Percentiles rank a stretch among this genome's conserved stretches.
phyloP scores from a whole-genome alignment of 108 stramenopile genomes.

The Nannochloropsis salina region DNA sequence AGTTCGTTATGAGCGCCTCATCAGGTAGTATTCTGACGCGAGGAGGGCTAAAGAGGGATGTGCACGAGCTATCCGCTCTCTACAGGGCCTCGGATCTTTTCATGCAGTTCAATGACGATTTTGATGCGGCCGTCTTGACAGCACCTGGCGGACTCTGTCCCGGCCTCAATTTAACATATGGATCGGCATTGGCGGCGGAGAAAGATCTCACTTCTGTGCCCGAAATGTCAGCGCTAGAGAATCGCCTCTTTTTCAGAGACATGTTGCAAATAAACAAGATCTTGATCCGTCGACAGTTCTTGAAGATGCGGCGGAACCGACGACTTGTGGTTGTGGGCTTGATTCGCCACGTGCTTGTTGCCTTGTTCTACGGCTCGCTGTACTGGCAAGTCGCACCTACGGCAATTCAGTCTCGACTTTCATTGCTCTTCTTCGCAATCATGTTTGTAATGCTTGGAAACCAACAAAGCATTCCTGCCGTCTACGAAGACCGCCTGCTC shows the following conservation, averaged over 20 bases:
- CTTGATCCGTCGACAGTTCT: neutral
- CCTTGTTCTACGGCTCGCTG: constrained; percentile 32
- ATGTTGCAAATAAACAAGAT: neutral
- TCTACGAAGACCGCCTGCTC: constrained; percentile 39
- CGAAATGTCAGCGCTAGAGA: neutral
- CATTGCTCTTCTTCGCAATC: constrained; percentile 42
- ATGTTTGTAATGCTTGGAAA: constrained; percentile 49
- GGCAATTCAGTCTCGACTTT: constrained; percentile 24
- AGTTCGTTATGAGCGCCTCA: constrained; percentile 15
- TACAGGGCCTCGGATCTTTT: neutral
- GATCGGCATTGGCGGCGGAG: neutral
- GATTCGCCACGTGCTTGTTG: constrained; percentile 38
- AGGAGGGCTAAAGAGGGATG: constrained; percentile 9
- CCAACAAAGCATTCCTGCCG: constrained; percentile 47
- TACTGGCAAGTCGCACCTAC: constrained; percentile 38
- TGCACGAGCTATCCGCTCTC: neutral
- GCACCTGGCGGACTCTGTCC: too few relatives aligned
- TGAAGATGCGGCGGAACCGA: neutral
- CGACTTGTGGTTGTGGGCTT: neutral
- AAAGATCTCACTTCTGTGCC: neutral
- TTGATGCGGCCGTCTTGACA: neutral
- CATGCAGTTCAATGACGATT: neutral
- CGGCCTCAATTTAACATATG: neutral
- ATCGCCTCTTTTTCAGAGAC: neutral
- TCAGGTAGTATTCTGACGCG: neutral